These are phyloP conservation scores for Suillus subaureus DNA, from an alignment of 768 basidiomycete species.

Conservation along the genomic window DNA sequence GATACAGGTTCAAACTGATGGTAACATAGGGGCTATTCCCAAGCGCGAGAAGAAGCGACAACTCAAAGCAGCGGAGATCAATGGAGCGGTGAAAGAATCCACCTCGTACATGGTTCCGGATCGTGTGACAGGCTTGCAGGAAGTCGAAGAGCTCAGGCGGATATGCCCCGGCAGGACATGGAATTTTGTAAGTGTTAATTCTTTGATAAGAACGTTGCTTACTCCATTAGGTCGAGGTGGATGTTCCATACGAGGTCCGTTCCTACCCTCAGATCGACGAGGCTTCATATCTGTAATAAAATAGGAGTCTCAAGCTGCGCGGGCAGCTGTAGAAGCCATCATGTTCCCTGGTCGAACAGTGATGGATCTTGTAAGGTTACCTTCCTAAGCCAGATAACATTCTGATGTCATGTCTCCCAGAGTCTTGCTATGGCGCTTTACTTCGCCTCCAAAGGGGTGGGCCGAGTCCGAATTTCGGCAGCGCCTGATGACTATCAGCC, in stretches of 20 bases:
- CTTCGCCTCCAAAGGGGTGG: constrained; percentile 85
- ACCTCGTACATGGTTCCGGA: constrained; percentile 83
- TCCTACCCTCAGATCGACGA: background rate
- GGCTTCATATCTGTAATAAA: constrained; percentile 15
- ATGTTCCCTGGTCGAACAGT: constrained; percentile 84
- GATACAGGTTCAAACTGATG: constrained; percentile 48
- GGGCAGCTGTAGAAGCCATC: constrained; percentile 57
- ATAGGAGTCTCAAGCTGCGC: constrained; percentile 68
- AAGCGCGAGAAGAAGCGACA: constrained; percentile 45
- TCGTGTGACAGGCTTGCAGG: constrained; percentile 76
- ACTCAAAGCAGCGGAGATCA: constrained; percentile 9
- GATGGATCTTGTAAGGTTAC: constrained; percentile 79
- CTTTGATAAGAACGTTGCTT: background rate
- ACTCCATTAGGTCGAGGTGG: constrained; percentile 70
- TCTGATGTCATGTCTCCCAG: constrained; percentile 42
- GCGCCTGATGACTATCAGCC: constrained; percentile 34
- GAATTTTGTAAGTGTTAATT: constrained; percentile 72
- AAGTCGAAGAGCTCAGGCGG: constrained; percentile 72
- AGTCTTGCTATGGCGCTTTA: constrained; percentile 91
- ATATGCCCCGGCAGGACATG: constrained; percentile 81
- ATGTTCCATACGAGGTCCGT: constrained; percentile 78
- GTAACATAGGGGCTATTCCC: constrained; percentile 46
- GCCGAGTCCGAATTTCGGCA: constrained; percentile 48
- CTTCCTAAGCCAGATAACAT: background rate
- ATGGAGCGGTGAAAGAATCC: constrained; percentile 12